These are phyloP conservation scores for Xerocomus potaroensis DNA, from an alignment of 768 basidiomycete species.

Conservation along the genomic window DNA sequence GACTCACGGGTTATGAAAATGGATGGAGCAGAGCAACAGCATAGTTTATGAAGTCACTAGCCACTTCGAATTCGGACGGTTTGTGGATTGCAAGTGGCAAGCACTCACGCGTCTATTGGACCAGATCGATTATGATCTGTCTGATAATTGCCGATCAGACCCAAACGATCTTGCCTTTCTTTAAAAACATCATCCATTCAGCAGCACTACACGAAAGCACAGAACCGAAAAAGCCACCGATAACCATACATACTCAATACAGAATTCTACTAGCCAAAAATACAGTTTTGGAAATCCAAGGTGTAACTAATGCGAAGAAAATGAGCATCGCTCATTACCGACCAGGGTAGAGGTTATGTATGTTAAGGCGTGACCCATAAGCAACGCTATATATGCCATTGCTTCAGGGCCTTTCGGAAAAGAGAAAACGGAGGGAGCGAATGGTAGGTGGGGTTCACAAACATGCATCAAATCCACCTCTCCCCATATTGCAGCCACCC, in stretches of 20 bases:
- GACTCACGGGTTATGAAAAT: too few species aligned
- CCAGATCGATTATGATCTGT: too few species aligned
- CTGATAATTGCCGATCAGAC: too few species aligned
- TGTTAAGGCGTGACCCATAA: neutral
- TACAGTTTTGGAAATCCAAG: constrained; percentile 14
- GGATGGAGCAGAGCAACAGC: too few species aligned
- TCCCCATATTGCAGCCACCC: constrained; percentile 1
- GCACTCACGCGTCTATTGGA: too few species aligned
- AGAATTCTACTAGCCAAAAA: constrained; percentile 23
- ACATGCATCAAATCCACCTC: neutral
- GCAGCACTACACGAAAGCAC: too few species aligned
- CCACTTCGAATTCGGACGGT: too few species aligned
- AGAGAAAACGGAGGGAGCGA: neutral
- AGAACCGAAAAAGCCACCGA: neutral
- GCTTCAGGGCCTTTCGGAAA: neutral
- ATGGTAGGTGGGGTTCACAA: neutral
- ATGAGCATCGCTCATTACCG: constrained; percentile 1
- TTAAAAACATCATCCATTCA: too few species aligned
- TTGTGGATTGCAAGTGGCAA: too few species aligned
- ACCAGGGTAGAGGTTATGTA: constrained; percentile 6
- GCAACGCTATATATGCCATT: constrained; percentile 5
- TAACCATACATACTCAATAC: constrained; percentile 12
- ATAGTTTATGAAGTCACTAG: too few species aligned
- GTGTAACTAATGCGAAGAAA: neutral
- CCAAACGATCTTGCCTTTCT: too few species aligned